Conservation (phyloP, 75 land plant species). For the Gnetum montanum region DNA sequence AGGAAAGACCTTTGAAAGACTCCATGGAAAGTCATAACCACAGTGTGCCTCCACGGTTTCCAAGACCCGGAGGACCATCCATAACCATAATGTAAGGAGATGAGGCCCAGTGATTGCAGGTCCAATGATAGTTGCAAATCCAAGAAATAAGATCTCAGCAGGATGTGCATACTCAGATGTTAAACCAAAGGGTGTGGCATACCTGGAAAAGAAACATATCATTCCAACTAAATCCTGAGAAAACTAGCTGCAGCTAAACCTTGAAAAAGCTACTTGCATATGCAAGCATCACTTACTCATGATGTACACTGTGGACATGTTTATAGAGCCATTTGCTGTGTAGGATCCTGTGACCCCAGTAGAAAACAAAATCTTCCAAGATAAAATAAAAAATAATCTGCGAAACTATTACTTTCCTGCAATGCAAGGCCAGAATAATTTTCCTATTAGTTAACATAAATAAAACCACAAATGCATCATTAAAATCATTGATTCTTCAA, state of each 20-base stretch:
- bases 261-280: neutral
- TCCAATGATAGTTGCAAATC: conserved; percentile 96
- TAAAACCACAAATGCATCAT: too few species aligned
- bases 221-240: neutral
- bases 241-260: too few species aligned
- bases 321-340: conserved; percentile 99
- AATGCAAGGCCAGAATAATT: too few species aligned
- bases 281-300: conserved; percentile 69
- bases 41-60: conserved; percentile 99
- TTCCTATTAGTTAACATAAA: too few species aligned
- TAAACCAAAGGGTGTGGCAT: conserved; percentile 98
- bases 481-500: too few species aligned
- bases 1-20: conserved; percentile 81
- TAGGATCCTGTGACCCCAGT: conserved; percentile 93
- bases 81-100: conserved; percentile 85
- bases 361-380: conserved; percentile 95
- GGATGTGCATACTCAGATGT: conserved; percentile 99
- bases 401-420: conserved; percentile 72
- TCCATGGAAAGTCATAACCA: conserved; percentile 99
- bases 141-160: conserved; percentile 96
- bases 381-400: conserved; percentile 92
- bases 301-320: conserved; percentile 98
- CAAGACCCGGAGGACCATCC: conserved; percentile 95
- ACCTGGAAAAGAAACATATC: conserved; percentile 29
- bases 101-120: conserved; percentile 99